Conservation (phyloP, 208 protist species). For the Lotmaria passim region DNA sequence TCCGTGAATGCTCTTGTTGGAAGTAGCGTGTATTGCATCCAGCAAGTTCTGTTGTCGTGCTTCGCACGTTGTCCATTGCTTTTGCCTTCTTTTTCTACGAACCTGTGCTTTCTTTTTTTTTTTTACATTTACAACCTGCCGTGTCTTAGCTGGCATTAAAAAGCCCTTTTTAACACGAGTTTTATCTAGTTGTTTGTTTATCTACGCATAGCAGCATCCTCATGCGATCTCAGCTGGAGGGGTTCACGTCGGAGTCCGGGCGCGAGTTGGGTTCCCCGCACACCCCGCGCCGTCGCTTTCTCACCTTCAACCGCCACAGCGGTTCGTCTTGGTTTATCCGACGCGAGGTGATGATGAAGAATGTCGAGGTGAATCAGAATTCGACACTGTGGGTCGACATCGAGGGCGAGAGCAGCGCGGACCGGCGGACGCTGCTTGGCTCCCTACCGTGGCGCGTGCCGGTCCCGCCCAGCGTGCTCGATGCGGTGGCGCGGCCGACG, state of each 20-base stretch:
- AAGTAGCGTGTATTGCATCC: too few species aligned
- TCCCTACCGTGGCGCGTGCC: constrained; percentile 40
- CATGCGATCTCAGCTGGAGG: constrained; percentile 13
- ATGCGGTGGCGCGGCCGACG: constrained; percentile 52
- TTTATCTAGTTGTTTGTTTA: too few species aligned
- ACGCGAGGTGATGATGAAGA: constrained; percentile 30
- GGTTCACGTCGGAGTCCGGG: constrained; percentile 1
- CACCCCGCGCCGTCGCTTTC: constrained; percentile 24
- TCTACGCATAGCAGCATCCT: neutral
- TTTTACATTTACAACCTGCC: neutral
- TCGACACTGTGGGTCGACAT: constrained; percentile 64
- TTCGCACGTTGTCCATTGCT: neutral
- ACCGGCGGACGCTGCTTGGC: constrained; percentile 38
- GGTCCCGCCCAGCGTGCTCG: constrained; percentile 48
- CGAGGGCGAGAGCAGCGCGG: constrained; percentile 35
- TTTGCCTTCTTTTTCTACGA: constrained; percentile 1
- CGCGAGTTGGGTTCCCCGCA: neutral
- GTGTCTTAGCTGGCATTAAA: neutral
- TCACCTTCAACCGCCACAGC: constrained; percentile 32
- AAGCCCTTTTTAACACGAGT: too few species aligned
- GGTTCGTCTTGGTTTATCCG: constrained; percentile 28
- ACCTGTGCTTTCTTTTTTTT: constrained; percentile 9
- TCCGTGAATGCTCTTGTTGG: constrained; percentile 2
- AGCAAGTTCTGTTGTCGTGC: too few species aligned
- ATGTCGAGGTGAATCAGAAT: constrained; percentile 32